phyloP scores from a whole-genome alignment of 108 stramenopile genomes.

The Skeletonema potamos region DNA sequence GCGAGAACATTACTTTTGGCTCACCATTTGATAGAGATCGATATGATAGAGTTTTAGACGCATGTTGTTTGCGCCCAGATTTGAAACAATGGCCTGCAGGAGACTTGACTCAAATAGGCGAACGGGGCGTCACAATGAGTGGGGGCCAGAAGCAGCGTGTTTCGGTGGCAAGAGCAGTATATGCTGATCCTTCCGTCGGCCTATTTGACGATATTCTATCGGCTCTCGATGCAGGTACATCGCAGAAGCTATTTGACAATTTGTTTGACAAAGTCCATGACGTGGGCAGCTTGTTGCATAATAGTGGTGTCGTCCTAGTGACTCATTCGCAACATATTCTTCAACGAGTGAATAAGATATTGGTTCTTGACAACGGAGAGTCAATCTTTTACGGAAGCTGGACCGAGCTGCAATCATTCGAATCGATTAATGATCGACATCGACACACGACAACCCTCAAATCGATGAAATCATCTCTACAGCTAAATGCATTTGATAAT shows the following conservation, averaged over 20 bases:
- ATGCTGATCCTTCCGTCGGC: slow-evolving; percentile 64
- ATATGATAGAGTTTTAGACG: slow-evolving; percentile 84
- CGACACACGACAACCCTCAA: slow-evolving; percentile 50
- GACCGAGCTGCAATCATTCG: slow-evolving; percentile 51
- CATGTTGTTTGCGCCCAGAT: slow-evolving; percentile 77
- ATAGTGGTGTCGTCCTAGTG: slow-evolving; percentile 68
- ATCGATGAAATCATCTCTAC: slow-evolving; percentile 54
- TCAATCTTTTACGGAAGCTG: slow-evolving; percentile 63
- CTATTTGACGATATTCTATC: slow-evolving; percentile 92
- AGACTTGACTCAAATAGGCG: slow-evolving; percentile 90
- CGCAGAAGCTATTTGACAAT: slow-evolving; percentile 63
- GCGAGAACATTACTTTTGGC: slow-evolving; percentile 97
- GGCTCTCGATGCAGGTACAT: slow-evolving; percentile 89
- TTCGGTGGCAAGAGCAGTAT: slow-evolving; percentile 76
- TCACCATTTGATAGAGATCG: slow-evolving; percentile 57
- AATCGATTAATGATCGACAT: slow-evolving; percentile 28
- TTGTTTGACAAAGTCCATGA: slow-evolving; percentile 37
- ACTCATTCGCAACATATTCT: slow-evolving; percentile 84
- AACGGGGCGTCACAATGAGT: slow-evolving; percentile 89
- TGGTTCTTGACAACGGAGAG: slow-evolving; percentile 58
- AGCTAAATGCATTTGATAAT: slow-evolving; percentile 34
- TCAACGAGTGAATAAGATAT: slow-evolving; percentile 56
- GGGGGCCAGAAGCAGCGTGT: slow-evolving; percentile 88
- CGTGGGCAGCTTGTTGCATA: slow-evolving; percentile 34
- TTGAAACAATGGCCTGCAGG: slow-evolving; percentile 56